phyloP scores from a whole-genome alignment of 345 rosid species.

The Aquilaria sinensis region DNA sequence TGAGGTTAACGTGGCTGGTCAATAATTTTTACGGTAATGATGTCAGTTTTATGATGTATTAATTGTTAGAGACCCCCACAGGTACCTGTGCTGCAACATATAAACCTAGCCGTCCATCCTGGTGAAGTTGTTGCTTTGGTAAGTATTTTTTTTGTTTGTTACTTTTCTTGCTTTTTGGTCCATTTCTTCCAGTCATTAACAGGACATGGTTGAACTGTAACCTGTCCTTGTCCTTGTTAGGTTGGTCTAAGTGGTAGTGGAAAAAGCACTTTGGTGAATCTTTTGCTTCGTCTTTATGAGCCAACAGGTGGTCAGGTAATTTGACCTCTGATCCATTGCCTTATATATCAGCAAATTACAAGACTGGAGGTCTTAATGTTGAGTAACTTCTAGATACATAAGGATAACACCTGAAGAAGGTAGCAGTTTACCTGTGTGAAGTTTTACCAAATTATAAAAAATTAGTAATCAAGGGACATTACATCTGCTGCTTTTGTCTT shows the following conservation, averaged over 20 bases:
- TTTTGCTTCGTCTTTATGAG: conserved; percentile 79
- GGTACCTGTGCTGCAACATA: conserved; percentile 65
- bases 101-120: conserved; percentile 57
- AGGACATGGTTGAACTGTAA: neutral
- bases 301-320: conserved; percentile 87
- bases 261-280: conserved; percentile 88
- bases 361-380: too few relatives aligned
- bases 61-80: conserved; percentile 20
- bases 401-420: too few relatives aligned
- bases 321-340: conserved; percentile 7
- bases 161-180: neutral
- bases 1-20: neutral
- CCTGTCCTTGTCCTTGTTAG: conserved; percentile 31
- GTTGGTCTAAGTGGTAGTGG: conserved; percentile 99
- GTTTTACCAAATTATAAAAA: too few relatives aligned
- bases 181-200: conserved; percentile 6
- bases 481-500: too few relatives aligned
- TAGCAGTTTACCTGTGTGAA: too few relatives aligned
- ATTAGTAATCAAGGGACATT: too few relatives aligned
- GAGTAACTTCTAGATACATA: too few relatives aligned
- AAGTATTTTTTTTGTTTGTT: conserved; percentile 19
- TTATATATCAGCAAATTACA: neutral
- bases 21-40: too few relatives aligned
- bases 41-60: neutral
- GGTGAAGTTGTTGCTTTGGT: conserved; percentile 92